Evolutionary conservation across 805 yeast genomes (phyloP).

Genomic region (Candida sonorensis): DNA sequence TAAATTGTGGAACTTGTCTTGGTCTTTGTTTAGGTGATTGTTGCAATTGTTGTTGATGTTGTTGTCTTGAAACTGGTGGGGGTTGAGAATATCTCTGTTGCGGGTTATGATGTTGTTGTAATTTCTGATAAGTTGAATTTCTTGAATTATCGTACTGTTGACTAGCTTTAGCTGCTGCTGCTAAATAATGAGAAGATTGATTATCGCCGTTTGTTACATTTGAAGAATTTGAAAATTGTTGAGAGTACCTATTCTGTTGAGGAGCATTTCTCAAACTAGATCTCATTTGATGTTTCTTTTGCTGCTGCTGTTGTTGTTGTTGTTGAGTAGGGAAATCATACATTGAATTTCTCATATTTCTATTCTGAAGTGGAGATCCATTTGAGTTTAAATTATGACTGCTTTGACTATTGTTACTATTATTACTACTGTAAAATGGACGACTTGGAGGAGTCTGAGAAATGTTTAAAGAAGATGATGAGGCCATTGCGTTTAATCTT

Average conservation of each 20-base stretch:
- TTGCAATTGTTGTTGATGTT: conserved; percentile 2
- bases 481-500: conserved; percentile 56
- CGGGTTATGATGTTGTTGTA: background rate
- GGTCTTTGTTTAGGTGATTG: background rate
- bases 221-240: background rate
- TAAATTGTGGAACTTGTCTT: no score
- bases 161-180: background rate
- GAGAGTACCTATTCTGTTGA: no score
- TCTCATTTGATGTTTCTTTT: conserved; percentile 7
- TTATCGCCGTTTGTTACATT: background rate
- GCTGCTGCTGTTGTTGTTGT: conserved; percentile 1
- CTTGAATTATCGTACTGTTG: background rate
- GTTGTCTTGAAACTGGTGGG: no score
- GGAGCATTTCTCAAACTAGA: conserved; percentile 1
- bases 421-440: no score
- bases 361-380: conserved; percentile 10
- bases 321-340: background rate
- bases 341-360: conserved; percentile 17
- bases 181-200: no score
- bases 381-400: conserved; percentile 2
- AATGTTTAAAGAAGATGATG: conserved; percentile 31
- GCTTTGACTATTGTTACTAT: conserved; percentile 9
- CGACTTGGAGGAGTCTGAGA: conserved; percentile 8
- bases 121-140: background rate
- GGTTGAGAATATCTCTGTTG: background rate